Evolutionary conservation across 2,329 filamentous ascomycete genomes (phyloP).

Genomic region (Sporothrix brasiliensis): DNA sequence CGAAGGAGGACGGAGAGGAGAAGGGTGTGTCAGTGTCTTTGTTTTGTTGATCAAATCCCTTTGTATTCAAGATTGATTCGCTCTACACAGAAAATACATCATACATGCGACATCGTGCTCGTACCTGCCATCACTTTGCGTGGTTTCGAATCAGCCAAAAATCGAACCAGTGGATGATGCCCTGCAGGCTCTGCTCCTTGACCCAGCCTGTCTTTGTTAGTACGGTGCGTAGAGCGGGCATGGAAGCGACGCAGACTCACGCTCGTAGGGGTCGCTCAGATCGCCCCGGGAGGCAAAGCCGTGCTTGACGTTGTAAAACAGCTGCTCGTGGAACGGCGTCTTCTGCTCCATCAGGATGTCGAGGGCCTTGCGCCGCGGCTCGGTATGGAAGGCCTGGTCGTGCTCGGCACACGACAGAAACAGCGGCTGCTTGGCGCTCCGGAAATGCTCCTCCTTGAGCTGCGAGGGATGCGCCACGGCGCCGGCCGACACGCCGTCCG

Average conservation of each 20-base stretch:
- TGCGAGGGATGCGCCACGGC: conserved; percentile 57
- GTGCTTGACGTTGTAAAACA: conserved; percentile 60
- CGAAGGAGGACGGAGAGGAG: no score
- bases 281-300: conserved; percentile 35
- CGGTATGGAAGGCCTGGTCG: conserved; percentile 49
- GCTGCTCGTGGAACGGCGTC: conserved; percentile 62
- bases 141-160: conserved; percentile 34
- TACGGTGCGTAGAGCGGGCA: not conserved
- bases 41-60: not conserved
- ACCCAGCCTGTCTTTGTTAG: conserved; percentile 34
- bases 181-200: conserved; percentile 37
- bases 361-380: conserved; percentile 46
- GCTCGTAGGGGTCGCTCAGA: conserved; percentile 46
- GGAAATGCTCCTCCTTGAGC: conserved; percentile 52
- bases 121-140: not conserved
- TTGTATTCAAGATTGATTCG: not conserved
- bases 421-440: conserved; percentile 47
- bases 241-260: conserved; percentile 36
- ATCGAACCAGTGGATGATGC: conserved; percentile 37
- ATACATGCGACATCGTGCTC: not conserved
- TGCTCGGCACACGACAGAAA: conserved; percentile 52
- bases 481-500: conserved; percentile 46
- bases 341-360: conserved; percentile 48
- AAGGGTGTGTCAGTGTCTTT: not conserved
- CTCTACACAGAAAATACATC: not conserved